phyloP scores from a whole-genome alignment of 192 early-diverging fungal species.

The Podila horticola region DNA sequence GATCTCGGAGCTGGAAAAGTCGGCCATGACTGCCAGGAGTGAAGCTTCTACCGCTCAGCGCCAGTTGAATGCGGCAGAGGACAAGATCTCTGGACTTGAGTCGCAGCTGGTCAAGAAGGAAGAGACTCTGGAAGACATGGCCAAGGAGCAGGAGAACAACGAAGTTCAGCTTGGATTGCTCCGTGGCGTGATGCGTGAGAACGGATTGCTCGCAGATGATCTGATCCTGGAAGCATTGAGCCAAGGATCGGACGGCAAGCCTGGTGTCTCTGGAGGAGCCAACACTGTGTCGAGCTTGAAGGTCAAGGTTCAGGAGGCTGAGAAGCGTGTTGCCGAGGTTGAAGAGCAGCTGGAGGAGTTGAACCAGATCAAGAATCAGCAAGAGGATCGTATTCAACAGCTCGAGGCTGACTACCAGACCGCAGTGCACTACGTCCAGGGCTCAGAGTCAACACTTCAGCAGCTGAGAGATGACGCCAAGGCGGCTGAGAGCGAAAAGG shows the following conservation, averaged over 20 bases:
- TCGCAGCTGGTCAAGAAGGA: constrained; percentile 55
- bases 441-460: constrained; percentile 51
- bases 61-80: constrained; percentile 51
- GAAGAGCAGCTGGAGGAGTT: constrained; percentile 33
- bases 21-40: constrained; percentile 54
- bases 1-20: constrained; percentile 58
- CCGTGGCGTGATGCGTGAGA: constrained; percentile 57
- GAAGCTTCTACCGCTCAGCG: constrained; percentile 52
- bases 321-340: constrained; percentile 25
- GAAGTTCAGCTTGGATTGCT: constrained; percentile 64
- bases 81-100: constrained; percentile 53
- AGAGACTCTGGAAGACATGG: constrained; percentile 52
- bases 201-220: constrained; percentile 56
- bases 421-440: constrained; percentile 51
- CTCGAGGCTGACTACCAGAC: constrained; percentile 57
- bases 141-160: constrained; percentile 63
- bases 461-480: constrained; percentile 50
- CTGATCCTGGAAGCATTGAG: constrained; percentile 47
- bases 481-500: constrained; percentile 16
- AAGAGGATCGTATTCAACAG: constrained; percentile 50
- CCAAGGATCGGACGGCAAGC: constrained; percentile 10
- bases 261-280: neutral
- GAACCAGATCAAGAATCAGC: constrained; percentile 22
- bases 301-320: constrained; percentile 24
- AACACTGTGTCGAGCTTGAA: constrained; percentile 26